Percentiles rank a stretch among this genome's conserved stretches.
These are phyloP conservation scores for Lactarius akahatsu DNA, from an alignment of 768 basidiomycete species.

Conservation along the genomic window DNA sequence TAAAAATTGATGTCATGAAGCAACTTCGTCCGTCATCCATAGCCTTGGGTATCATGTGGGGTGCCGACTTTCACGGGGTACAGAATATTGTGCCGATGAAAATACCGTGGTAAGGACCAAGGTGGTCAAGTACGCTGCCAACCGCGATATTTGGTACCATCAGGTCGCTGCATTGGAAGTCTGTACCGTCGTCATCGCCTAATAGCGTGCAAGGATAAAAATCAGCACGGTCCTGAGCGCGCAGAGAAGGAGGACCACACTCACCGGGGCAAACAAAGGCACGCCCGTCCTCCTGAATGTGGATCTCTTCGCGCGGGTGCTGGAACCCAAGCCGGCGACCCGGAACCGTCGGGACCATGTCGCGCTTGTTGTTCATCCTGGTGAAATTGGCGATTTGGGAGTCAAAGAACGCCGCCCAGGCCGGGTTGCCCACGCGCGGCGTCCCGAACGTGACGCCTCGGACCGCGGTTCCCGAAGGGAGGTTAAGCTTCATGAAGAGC, in stretches of 20 bases:
- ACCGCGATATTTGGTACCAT: conserved; percentile 51
- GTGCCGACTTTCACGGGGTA: conserved; percentile 13
- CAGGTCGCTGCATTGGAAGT: conserved; percentile 52
- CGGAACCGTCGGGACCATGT: conserved; percentile 23
- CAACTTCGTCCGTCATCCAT: background rate
- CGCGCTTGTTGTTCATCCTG: conserved; percentile 25
- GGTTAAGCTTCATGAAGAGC: conserved; percentile 25
- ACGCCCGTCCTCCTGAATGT: conserved; percentile 20
- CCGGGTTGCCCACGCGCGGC: conserved; percentile 26
- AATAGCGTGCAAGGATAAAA: background rate
- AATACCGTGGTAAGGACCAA: conserved; percentile 58
- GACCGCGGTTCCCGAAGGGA: conserved; percentile 17
- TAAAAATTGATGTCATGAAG: background rate
- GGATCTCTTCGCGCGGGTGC: conserved; percentile 21
- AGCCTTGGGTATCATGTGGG: background rate
- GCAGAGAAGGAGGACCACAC: background rate
- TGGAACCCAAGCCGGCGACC: conserved; percentile 23
- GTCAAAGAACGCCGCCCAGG: conserved; percentile 22
- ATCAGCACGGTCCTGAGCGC: background rate
- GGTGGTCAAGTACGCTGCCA: conserved; percentile 47
- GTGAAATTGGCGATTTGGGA: conserved; percentile 26
- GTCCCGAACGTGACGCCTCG: conserved; percentile 27
- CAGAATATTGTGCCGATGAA: conserved; percentile 52
- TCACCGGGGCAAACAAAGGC: conserved; percentile 22
- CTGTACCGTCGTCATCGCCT: conserved; percentile 52